A percentile compares a stretch with the other conserved stretches of the same genome.
Evolutionary conservation across 441 rosid genomes (phyloP).

Genomic region (Raphanus hybrid): DNA sequence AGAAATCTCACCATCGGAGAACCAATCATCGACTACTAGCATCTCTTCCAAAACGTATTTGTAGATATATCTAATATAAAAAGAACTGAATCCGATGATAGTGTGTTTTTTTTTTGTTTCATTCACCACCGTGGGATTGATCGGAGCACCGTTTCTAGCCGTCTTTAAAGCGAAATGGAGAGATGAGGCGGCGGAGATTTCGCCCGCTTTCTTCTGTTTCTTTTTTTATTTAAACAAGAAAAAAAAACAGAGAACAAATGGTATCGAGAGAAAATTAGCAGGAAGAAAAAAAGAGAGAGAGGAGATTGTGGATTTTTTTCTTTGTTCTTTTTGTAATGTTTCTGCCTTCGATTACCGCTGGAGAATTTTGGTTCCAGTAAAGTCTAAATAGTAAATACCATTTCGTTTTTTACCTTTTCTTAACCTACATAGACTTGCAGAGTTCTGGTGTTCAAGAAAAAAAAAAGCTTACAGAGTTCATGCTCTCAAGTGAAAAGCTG

Average conservation of each 20-base stretch:
- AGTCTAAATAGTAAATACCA: slow-evolving; percentile 30
- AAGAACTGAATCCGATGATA: slow-evolving; percentile 6
- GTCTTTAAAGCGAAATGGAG: slow-evolving; percentile 28
- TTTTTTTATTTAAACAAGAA: not conserved
- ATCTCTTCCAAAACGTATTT: not conserved
- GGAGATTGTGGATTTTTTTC: slow-evolving; percentile 11
- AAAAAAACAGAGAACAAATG: slow-evolving; percentile 26
- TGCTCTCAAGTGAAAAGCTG: not conserved
- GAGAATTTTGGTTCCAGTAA: slow-evolving; percentile 41
- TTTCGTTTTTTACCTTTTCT: slow-evolving; percentile 14
- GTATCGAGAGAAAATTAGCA: not conserved
- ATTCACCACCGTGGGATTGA: slow-evolving; percentile 21
- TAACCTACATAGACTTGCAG: not conserved
- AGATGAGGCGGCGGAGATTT: slow-evolving; percentile 35
- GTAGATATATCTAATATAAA: slow-evolving; percentile 16
- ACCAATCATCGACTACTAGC: slow-evolving; percentile 82
- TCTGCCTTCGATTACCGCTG: slow-evolving; percentile 8
- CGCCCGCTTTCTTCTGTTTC: slow-evolving; percentile 48
- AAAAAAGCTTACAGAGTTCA: not conserved
- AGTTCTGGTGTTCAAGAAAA: not conserved
- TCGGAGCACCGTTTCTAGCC: slow-evolving; percentile 31
- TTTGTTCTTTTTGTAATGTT: too few species aligned
- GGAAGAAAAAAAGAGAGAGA: not conserved
- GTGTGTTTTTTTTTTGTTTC: not conserved
- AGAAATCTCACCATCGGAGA: slow-evolving; percentile 81